Evolutionary conservation across 495 filamentous ascomycete genomes (phyloP), one percentile per base, ranked within the genome.

Genomic region (Cairneyella variabilis): DNA sequence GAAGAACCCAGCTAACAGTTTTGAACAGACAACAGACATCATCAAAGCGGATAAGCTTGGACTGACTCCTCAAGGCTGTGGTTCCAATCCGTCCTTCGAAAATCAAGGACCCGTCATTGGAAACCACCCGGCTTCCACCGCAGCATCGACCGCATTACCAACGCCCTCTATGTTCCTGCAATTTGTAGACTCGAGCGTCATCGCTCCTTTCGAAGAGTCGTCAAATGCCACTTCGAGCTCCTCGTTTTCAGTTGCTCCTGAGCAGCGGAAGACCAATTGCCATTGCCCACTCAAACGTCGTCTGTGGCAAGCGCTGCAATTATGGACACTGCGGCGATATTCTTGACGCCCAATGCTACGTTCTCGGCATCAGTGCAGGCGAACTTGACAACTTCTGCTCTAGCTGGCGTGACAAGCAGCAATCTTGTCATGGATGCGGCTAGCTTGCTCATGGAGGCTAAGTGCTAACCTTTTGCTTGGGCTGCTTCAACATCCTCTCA

Each of bases 11-110:
- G 28, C 28, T 32, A 32, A 32, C 14, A 32, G n/a, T 32, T 27
- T 10, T 34, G 5, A 9, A 21, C 32, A 71, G 54, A 76, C 74
- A 16, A 74, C 76, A 2, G 76, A 79, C 66, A 48, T 79, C 9
- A 77, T 81, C 59, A 79, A 78, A 65, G 65, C 65, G 10, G 48
- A 50, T 26, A 50, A 50, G 11, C 17, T 18, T 11, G 48, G 48
- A 8, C 23, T 44, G 14, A 16, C 21, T 27, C 21, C 41, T 2
- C 4, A 48, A 11, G 44, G 44, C 5, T 32, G 44, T n/a, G 26
- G 27, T 20, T 4, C n/a, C 6, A 38, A 49, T n/a, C 38, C 32
- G 3, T 18, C 20, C 21, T 38, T 38, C 16, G 30, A 17, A 21
- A 9, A 37, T 22, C 11, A 34, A 22, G 18, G 18, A 23, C 17